These are phyloP conservation scores for Tolypocladium nubicola DNA, from an alignment of 2,329 filamentous ascomycete genomes.

Conservation along the genomic window DNA sequence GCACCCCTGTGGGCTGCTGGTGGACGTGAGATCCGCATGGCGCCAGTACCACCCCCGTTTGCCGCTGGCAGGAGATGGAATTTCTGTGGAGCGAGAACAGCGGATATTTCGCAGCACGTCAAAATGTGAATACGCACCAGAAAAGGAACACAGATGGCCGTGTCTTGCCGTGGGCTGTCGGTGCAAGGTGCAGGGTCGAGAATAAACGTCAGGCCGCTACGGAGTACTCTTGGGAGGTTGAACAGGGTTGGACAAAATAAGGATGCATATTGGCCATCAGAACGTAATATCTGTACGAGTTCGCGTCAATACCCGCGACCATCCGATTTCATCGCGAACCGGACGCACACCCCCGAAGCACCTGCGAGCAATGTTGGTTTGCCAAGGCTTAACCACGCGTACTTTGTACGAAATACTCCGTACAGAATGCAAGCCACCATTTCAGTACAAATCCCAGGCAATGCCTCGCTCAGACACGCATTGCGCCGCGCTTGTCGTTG, in stretches of 20 bases:
- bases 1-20: background rate
- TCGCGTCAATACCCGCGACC: background rate
- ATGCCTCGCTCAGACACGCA: background rate
- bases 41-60: background rate
- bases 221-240: too few species aligned
- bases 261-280: background rate
- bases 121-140: background rate
- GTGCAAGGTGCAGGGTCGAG: background rate
- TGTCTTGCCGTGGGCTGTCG: background rate
- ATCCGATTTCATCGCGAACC: background rate
- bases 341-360: background rate
- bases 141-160: background rate
- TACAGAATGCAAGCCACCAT: background rate
- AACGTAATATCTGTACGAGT: background rate
- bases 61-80: background rate
- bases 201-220: background rate
- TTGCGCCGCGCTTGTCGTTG: background rate
- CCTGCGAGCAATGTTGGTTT: background rate
- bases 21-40: background rate
- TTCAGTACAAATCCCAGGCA: background rate
- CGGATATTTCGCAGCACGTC: background rate
- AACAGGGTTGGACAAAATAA: background rate
- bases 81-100: background rate
- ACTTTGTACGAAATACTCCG: background rate
- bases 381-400: background rate